Evolutionary conservation across 2,329 filamentous ascomycete species (phyloP).

Genomic region (Calonectria hawksworthii): DNA sequence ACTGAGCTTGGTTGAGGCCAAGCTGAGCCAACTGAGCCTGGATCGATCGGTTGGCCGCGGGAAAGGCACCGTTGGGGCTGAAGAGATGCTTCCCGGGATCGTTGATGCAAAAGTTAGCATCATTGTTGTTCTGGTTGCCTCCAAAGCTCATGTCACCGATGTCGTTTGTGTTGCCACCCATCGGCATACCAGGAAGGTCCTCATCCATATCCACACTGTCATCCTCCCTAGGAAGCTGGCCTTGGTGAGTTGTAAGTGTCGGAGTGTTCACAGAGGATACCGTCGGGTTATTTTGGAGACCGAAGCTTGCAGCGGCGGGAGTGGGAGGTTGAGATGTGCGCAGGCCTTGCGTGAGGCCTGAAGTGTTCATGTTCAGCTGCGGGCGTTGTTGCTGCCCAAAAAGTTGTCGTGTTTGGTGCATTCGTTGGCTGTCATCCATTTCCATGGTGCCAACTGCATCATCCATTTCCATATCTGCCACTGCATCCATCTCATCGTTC

Average conservation of each 20-base stretch:
- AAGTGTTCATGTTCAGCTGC: conserved; percentile 85
- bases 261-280: conserved; percentile 98
- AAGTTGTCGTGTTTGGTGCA: conserved; percentile 78
- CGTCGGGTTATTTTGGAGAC: conserved; percentile 92
- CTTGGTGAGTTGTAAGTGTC: conserved; percentile 84
- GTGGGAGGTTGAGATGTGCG: conserved; percentile 90
- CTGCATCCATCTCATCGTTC: conserved; percentile 81
- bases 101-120: conserved; percentile 78
- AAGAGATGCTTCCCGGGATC: conserved; percentile 95
- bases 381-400: conserved; percentile 76
- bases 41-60: conserved; percentile 73
- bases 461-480: conserved; percentile 98
- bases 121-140: conserved; percentile 53
- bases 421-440: conserved; percentile 72
- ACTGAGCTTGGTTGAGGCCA: conserved; percentile 81
- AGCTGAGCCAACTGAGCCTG: conserved; percentile 79
- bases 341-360: conserved; percentile 82
- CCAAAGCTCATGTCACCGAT: conserved; percentile 70
- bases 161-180: conserved; percentile 69
- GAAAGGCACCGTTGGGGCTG: conserved; percentile 83
- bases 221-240: conserved; percentile 74
- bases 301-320: conserved; percentile 81
- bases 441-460: conserved; percentile 80
- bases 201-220: conserved; percentile 78
- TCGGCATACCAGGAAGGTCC: conserved; percentile 74